These are phyloP conservation scores for Helichrysum umbraculigerum DNA, from an alignment of 129 eudicot species.

Conservation along the genomic window DNA sequence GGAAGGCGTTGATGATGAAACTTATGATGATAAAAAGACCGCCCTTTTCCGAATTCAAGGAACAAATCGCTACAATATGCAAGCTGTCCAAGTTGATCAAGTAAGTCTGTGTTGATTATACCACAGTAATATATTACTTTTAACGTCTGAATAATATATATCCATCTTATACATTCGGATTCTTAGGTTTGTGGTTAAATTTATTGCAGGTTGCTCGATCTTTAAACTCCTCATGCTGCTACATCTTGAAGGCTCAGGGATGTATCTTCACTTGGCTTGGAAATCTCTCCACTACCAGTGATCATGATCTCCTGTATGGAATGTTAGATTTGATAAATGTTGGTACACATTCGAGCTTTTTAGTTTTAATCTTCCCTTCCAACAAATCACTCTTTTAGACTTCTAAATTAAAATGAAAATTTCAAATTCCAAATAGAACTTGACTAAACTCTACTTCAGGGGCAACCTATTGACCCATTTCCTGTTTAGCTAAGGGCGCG, in stretches of 20 bases:
- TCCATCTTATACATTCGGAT: background rate
- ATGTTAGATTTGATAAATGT: constrained; percentile 71
- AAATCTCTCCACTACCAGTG: constrained; percentile 50
- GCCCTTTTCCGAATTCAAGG: constrained; percentile 62
- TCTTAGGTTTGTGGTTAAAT: constrained; percentile 1
- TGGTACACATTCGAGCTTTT: constrained; percentile 29
- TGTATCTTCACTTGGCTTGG: constrained; percentile 65
- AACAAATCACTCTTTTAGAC: background rate
- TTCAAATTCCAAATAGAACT: background rate
- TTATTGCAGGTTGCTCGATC: constrained; percentile 61
- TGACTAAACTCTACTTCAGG: too few relatives aligned
- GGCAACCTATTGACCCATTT: too few relatives aligned
- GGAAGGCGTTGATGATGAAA: constrained; percentile 47
- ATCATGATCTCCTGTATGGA: constrained; percentile 67
- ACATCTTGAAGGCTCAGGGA: constrained; percentile 56
- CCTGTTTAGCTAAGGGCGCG: too few relatives aligned
- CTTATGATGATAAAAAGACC: constrained; percentile 43
- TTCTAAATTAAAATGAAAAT: background rate
- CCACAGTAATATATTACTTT: background rate
- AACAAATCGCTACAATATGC: constrained; percentile 47
- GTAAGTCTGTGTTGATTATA: constrained; percentile 24
- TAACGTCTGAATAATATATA: background rate
- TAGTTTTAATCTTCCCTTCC: background rate
- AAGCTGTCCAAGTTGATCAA: constrained; percentile 60
- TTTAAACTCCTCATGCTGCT: constrained; percentile 67